phyloP scores from a whole-genome alignment of 352 stramenopile species.

The Phytopythium litorale region DNA sequence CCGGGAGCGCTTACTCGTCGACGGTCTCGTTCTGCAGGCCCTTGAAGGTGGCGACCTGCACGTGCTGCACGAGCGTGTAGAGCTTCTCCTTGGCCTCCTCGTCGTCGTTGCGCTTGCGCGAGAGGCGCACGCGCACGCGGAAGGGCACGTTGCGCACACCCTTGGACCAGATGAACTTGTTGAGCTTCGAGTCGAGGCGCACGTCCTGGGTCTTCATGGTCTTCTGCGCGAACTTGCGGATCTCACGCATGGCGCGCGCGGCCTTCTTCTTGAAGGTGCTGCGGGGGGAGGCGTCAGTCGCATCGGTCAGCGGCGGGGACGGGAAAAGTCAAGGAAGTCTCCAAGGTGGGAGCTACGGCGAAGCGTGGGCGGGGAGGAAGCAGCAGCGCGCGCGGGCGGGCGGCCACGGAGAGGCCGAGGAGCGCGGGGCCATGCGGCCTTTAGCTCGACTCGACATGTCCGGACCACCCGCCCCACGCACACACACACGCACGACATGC shows the following conservation, averaged over 20 bases:
- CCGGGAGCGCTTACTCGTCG: constrained; percentile 71
- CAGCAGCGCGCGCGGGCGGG: constrained; percentile 5
- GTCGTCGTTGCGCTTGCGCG: constrained; percentile 98
- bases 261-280: constrained; percentile 98
- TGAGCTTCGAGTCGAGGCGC: constrained; percentile 94
- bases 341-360: constrained; percentile 82
- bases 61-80: constrained; percentile 98
- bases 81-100: constrained; percentile 99
- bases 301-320: constrained; percentile 17
- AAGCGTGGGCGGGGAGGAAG: constrained; percentile 15
- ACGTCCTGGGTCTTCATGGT: constrained; percentile 98
- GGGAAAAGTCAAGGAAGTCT: constrained; percentile 81
- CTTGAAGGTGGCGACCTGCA: constrained; percentile 96
- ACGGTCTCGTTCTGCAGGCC: constrained; percentile 96
- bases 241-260: constrained; percentile 95
- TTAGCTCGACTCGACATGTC: too few relatives aligned
- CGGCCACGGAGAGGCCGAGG: too few relatives aligned
- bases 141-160: constrained; percentile 98
- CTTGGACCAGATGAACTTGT: constrained; percentile 98
- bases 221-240: constrained; percentile 97
- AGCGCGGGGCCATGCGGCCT: too few relatives aligned
- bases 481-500: constrained; percentile 15
- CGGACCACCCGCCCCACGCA: not conserved
- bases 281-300: constrained; percentile 16
- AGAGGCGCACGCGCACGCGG: constrained; percentile 96